A percentile compares a stretch with the other conserved stretches of the same genome.
These are phyloP conservation scores for Pinus taeda DNA, from an alignment of 75 land plant genomes.

Conservation along the genomic window DNA sequence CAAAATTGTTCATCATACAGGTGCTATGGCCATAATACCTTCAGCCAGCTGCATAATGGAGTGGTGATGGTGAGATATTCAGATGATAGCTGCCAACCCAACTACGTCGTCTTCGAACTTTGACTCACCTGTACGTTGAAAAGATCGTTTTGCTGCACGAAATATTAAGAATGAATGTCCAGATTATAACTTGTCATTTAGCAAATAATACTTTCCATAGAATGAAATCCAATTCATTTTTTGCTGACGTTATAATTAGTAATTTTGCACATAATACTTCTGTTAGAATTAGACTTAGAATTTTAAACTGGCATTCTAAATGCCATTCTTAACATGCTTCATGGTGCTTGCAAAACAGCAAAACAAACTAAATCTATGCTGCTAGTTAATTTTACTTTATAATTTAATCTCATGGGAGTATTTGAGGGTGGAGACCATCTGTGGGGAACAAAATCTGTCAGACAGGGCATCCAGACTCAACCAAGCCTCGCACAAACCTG, in stretches of 20 bases:
- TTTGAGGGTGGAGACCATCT: too few species aligned
- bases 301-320: too few species aligned
- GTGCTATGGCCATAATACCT: not conserved
- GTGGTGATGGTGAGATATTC: not conserved
- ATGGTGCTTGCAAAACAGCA: not conserved
- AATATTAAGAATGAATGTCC: not conserved
- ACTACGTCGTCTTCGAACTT: conserved; percentile 11
- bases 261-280: too few species aligned
- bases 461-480: too few species aligned
- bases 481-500: too few species aligned
- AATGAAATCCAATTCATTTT: not conserved
- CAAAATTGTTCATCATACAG: not conserved
- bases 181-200: not conserved
- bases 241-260: not conserved
- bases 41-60: not conserved
- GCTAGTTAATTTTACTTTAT: too few species aligned
- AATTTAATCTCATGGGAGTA: too few species aligned
- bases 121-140: not conserved
- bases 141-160: conserved; percentile 14
- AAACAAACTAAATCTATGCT: not conserved
- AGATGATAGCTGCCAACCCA: conserved; percentile 29
- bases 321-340: too few species aligned
- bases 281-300: too few species aligned
- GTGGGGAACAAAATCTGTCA: too few species aligned
- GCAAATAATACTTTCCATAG: conserved; percentile 10